Percentiles rank a stretch among this genome's conserved stretches.
These are phyloP conservation scores for Waltergamsia citrina DNA, from an alignment of 2,329 filamentous ascomycete species.

Conservation along the genomic window DNA sequence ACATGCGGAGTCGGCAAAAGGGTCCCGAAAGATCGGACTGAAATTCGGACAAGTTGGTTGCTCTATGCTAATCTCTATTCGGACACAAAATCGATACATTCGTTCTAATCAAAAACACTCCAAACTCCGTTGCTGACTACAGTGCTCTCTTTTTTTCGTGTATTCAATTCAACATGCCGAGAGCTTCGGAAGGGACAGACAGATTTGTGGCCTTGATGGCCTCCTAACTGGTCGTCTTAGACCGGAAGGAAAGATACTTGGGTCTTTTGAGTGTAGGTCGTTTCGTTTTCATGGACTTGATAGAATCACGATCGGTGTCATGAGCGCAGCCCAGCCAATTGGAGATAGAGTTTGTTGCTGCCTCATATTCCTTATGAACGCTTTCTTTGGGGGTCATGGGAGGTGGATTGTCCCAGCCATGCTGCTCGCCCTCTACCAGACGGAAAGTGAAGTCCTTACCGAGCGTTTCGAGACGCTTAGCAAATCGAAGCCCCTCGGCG, in stretches of 20 bases:
- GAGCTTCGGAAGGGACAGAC: no score
- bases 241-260: constrained; percentile 18
- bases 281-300: constrained; percentile 22
- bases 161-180: no score
- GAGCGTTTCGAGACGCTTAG: constrained; percentile 38
- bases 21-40: no score
- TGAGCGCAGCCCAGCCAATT: constrained; percentile 28
- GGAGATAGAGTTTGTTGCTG: constrained; percentile 28
- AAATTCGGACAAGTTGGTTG: no score
- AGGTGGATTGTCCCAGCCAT: constrained; percentile 39
- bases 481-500: constrained; percentile 50
- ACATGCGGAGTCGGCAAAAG: no score
- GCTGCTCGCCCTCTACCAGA: constrained; percentile 34
- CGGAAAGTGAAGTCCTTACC: constrained; percentile 26
- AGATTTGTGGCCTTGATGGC: no score
- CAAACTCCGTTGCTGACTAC: no score
- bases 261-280: constrained; percentile 19
- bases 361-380: constrained; percentile 34
- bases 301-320: constrained; percentile 24
- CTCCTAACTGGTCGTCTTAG: constrained; percentile 7
- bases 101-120: no score
- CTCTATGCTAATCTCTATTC: no score
- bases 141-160: no score
- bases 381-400: constrained; percentile 33
- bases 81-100: no score